These are phyloP conservation scores for Aureobasidium subglaciale DNA, from an alignment of 2,329 filamentous ascomycete genomes.

Conservation along the genomic window DNA sequence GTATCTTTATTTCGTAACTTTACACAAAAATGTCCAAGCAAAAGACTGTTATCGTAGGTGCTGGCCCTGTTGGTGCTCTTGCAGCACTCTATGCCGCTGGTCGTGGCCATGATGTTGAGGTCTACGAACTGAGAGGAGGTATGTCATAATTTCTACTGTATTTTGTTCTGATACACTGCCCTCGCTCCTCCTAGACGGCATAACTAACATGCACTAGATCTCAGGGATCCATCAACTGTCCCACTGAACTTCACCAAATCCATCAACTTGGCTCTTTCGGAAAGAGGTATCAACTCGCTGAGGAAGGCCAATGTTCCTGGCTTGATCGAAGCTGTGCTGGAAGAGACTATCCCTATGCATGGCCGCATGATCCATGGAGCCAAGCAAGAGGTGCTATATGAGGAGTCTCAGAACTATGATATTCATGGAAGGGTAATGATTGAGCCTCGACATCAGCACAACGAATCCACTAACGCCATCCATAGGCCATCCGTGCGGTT, in stretches of 20 bases:
- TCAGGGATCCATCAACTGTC: slow-evolving; percentile 72
- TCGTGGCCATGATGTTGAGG: slow-evolving; percentile 79
- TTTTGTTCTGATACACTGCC: too few relatives aligned
- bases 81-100: slow-evolving; percentile 88
- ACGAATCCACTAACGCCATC: neutral
- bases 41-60: slow-evolving; percentile 79
- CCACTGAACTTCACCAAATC: slow-evolving; percentile 95
- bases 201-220: too few relatives aligned
- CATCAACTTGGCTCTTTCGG: slow-evolving; percentile 94
- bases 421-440: slow-evolving; percentile 67
- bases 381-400: slow-evolving; percentile 59
- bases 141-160: slow-evolving; percentile 31
- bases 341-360: slow-evolving; percentile 81
- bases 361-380: slow-evolving; percentile 92
- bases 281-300: slow-evolving; percentile 87
- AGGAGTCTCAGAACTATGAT: slow-evolving; percentile 84
- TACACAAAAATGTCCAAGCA: slow-evolving; percentile 32
- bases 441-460: neutral
- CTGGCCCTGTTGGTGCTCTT: slow-evolving; percentile 44
- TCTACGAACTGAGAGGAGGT: slow-evolving; percentile 93
- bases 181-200: too few relatives aligned
- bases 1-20: neutral
- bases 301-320: slow-evolving; percentile 58
- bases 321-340: slow-evolving; percentile 67
- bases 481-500: slow-evolving; percentile 72